A percentile compares a stretch with the other conserved stretches of the same genome.
phyloP scores from a whole-genome alignment of 352 stramenopile species.

The Phytophthora cactorum region DNA sequence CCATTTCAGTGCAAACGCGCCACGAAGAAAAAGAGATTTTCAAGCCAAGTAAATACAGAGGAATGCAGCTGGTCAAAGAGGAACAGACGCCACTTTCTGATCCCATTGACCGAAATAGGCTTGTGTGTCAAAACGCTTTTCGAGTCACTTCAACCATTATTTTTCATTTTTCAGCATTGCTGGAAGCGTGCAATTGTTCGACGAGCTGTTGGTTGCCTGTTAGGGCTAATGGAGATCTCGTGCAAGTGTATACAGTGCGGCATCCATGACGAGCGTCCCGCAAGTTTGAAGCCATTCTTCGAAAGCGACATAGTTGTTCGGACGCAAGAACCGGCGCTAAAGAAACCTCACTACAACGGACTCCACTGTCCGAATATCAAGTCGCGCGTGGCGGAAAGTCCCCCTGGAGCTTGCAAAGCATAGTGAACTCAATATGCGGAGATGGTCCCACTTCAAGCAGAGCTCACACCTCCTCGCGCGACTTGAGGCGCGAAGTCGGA shows the following conservation, averaged over 20 bases:
- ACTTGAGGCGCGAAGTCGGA: slow-evolving; percentile 14
- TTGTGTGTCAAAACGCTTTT: slow-evolving; percentile 2
- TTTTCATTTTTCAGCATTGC: not conserved
- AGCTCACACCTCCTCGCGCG: slow-evolving; percentile 18
- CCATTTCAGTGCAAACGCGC: slow-evolving; percentile 12
- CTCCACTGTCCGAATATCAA: slow-evolving; percentile 17
- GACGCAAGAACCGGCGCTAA: slow-evolving; percentile 10
- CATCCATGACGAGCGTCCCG: not conserved
- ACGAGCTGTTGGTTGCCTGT: slow-evolving; percentile 2
- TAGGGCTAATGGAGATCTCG: not conserved
- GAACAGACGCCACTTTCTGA: slow-evolving; percentile 18
- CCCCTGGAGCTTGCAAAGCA: not conserved
- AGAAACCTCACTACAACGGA: slow-evolving; percentile 1
- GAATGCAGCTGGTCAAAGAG: slow-evolving; percentile 1
- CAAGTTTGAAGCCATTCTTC: slow-evolving; percentile 15
- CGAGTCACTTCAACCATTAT: not conserved
- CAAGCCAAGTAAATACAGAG: slow-evolving; percentile 19
- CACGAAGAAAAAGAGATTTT: not conserved
- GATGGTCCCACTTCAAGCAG: slow-evolving; percentile 7
- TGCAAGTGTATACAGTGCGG: not conserved
- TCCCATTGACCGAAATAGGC: slow-evolving; percentile 28
- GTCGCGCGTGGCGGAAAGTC: slow-evolving; percentile 14
- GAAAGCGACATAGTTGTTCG: slow-evolving; percentile 17
- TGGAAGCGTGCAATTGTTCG: slow-evolving; percentile 21
- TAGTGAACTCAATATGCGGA: slow-evolving; percentile 25